Conservation (phyloP, 1,139 yeast species). For the Pichia sp. region DNA sequence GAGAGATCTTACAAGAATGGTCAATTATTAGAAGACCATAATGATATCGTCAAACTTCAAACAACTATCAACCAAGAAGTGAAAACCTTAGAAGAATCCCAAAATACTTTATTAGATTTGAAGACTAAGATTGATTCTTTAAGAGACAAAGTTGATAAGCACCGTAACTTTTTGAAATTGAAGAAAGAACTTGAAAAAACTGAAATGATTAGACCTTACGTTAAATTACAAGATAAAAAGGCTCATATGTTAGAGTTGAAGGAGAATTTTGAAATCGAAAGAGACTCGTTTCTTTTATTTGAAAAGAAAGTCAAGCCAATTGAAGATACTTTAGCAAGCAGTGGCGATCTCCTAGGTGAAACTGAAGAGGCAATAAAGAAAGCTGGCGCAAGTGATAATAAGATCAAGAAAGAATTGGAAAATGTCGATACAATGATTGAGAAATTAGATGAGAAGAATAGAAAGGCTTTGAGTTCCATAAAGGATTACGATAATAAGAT, state of each 20-base stretch:
- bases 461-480: constrained; percentile 23
- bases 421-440: constrained; percentile 29
- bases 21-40: constrained; percentile 56
- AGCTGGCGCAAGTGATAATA: constrained; percentile 16
- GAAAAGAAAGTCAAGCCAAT: constrained; percentile 41
- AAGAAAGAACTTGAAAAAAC: constrained; percentile 47
- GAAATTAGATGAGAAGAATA: constrained; percentile 16
- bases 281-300: constrained; percentile 19
- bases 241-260: constrained; percentile 42
- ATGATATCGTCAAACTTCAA: constrained; percentile 54
- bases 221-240: constrained; percentile 51
- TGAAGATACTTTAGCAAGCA: constrained; percentile 21
- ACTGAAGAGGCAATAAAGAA: constrained; percentile 14
- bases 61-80: constrained; percentile 34
- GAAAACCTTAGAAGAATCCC: constrained; percentile 34
- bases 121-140: constrained; percentile 33
- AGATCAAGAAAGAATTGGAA: constrained; percentile 20
- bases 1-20: constrained; percentile 77
- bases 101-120: constrained; percentile 35
- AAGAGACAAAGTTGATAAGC: constrained; percentile 30
- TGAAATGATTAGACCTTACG: constrained; percentile 58
- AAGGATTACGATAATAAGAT: constrained; percentile 32
- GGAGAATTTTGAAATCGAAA: constrained; percentile 36
- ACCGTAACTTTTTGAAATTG: constrained; percentile 35
- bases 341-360: constrained; percentile 19